Conservation (phyloP, 2,329 filamentous ascomycete genomes). For the Pestalotiopsis sp. region DNA sequence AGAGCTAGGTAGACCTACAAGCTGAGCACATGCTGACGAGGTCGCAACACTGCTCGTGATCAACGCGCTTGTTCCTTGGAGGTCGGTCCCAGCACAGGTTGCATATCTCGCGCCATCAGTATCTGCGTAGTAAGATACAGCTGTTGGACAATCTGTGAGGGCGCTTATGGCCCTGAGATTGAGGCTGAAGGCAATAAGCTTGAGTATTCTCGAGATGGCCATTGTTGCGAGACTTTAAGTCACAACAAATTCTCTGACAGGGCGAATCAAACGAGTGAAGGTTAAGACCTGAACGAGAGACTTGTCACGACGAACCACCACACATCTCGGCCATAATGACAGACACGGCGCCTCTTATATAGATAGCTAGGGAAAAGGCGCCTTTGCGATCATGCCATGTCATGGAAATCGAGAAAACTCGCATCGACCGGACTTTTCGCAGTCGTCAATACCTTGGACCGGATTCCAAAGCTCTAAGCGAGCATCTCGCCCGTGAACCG, state of each 20-base stretch:
- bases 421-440: neutral
- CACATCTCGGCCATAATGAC: neutral
- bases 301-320: neutral
- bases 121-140: slow-evolving; percentile 2
- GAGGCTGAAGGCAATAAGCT: neutral
- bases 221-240: neutral
- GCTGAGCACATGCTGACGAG: neutral
- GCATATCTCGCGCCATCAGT: slow-evolving; percentile 3
- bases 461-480: neutral
- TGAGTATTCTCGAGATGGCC: neutral
- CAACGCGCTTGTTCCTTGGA: slow-evolving; percentile 2
- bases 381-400: neutral
- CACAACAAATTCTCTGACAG: neutral
- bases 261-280: neutral
- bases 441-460: neutral
- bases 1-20: neutral
- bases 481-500: neutral
- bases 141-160: neutral
- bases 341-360: neutral
- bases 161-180: neutral
- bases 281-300: neutral
- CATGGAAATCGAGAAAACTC: neutral
- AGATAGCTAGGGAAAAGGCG: neutral
- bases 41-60: neutral
- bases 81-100: slow-evolving; percentile 4